Evolutionary conservation across 495 filamentous ascomycete genomes (phyloP).

Genomic region (Echria macrotheca): DNA sequence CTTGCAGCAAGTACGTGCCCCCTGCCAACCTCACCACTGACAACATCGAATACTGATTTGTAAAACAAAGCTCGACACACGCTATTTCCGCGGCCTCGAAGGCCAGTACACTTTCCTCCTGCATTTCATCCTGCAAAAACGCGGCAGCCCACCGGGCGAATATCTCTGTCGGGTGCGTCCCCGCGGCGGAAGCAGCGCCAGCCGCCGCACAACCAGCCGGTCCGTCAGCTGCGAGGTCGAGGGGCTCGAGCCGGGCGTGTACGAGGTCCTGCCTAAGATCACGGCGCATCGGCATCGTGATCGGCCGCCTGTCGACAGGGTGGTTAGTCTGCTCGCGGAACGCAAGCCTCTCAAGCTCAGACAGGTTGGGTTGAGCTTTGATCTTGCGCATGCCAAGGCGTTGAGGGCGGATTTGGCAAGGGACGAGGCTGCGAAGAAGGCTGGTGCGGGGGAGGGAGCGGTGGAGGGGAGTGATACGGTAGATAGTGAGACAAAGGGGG

Average conservation of each 20-base stretch:
- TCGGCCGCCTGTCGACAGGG: conserved; percentile 47
- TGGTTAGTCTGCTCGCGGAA: conserved; percentile 48
- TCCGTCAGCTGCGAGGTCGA: conserved; percentile 64
- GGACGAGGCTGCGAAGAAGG: conserved; percentile 4
- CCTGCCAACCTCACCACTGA: neutral
- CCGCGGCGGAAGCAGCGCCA: conserved; percentile 2
- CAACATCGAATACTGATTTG: too few relatives aligned
- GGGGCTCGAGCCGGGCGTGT: conserved; percentile 63
- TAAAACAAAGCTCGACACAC: conserved; percentile 59
- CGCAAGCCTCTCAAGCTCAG: conserved; percentile 62
- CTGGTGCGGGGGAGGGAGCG: neutral
- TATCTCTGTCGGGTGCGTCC: conserved; percentile 60
- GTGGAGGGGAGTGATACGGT: neutral
- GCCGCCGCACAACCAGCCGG: conserved; percentile 47
- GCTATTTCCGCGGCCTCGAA: conserved; percentile 63
- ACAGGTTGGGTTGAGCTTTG: conserved; percentile 61
- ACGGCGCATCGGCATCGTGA: conserved; percentile 51
- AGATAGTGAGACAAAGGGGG: neutral
- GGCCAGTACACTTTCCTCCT: conserved; percentile 64
- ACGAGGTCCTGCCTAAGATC: conserved; percentile 64
- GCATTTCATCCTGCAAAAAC: conserved; percentile 65
- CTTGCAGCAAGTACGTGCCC: conserved; percentile 47
- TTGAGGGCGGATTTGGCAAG: conserved; percentile 37
- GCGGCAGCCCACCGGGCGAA: conserved; percentile 57
- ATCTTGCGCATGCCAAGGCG: conserved; percentile 62